Evolutionary conservation across 2,329 filamentous ascomycete species (phyloP).

Genomic region (Verticillium klebahnii): DNA sequence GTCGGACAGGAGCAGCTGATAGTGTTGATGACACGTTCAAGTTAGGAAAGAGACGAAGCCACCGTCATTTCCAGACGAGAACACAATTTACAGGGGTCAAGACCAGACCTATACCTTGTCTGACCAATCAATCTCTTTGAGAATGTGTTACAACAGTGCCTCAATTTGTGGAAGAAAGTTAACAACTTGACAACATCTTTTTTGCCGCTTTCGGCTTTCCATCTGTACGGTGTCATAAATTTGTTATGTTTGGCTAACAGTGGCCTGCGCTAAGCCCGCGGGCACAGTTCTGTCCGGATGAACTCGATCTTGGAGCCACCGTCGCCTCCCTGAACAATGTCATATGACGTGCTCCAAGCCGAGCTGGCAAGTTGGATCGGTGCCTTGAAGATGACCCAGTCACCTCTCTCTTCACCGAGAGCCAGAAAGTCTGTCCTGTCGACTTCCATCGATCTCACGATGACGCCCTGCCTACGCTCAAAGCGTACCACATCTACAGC

Average conservation of each 20-base stretch:
- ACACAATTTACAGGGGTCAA: too few species aligned
- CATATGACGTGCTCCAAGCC: slow-evolving; percentile 12
- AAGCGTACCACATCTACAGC: slow-evolving; percentile 8
- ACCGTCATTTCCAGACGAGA: too few species aligned
- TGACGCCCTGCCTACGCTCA: slow-evolving; percentile 8
- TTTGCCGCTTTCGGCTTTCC: too few species aligned
- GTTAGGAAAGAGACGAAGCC: too few species aligned
- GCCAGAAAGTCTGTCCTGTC: slow-evolving; percentile 6
- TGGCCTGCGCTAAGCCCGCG: neutral
- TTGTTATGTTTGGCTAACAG: neutral
- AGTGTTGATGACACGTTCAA: too few species aligned
- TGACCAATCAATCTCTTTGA: too few species aligned
- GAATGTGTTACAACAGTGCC: too few species aligned
- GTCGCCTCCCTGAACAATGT: slow-evolving; percentile 7
- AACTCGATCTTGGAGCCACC: slow-evolving; percentile 8
- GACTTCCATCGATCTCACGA: slow-evolving; percentile 5
- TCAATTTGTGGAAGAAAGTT: too few species aligned
- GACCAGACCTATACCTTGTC: too few species aligned
- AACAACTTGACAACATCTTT: too few species aligned
- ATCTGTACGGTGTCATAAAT: neutral
- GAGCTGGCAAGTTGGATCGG: slow-evolving; percentile 7
- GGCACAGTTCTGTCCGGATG: slow-evolving; percentile 10
- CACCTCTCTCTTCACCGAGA: slow-evolving; percentile 3
- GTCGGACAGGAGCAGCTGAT: too few species aligned
- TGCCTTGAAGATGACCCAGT: slow-evolving; percentile 5